Conservation (phyloP, 768 basidiomycete species). For the Boletus eberwhitei region DNA sequence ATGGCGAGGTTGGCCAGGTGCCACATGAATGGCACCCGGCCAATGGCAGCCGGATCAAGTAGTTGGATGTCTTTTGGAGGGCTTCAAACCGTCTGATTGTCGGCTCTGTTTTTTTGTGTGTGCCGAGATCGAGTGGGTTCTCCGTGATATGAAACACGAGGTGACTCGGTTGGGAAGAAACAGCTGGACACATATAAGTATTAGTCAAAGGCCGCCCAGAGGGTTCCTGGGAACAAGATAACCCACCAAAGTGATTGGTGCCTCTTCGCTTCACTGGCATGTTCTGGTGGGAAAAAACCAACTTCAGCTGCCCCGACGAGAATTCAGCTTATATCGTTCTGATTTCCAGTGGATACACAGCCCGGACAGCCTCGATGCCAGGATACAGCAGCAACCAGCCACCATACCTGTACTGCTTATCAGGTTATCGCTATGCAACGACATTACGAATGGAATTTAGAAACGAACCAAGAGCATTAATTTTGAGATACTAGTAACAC, state of each 20-base stretch:
- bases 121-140: neutral
- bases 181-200: neutral
- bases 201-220: neutral
- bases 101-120: neutral
- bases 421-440: neutral
- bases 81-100: neutral
- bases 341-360: conserved; percentile 5
- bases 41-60: neutral
- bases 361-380: neutral
- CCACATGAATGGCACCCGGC: neutral
- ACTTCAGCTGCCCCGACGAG: neutral
- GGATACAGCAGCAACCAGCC: neutral
- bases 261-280: neutral
- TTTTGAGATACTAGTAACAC: neutral
- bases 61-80: neutral
- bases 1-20: neutral
- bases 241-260: neutral
- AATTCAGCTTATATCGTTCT: neutral
- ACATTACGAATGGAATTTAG: neutral
- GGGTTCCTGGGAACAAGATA: conserved; percentile 3
- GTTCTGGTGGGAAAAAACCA: neutral
- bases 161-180: neutral
- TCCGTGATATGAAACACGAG: neutral
- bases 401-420: neutral
- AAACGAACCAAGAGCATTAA: neutral